Evolutionary conservation across 768 basidiomycete genomes (phyloP), one percentile per base, ranked within the genome.

Genomic region (Russula emetica): DNA sequence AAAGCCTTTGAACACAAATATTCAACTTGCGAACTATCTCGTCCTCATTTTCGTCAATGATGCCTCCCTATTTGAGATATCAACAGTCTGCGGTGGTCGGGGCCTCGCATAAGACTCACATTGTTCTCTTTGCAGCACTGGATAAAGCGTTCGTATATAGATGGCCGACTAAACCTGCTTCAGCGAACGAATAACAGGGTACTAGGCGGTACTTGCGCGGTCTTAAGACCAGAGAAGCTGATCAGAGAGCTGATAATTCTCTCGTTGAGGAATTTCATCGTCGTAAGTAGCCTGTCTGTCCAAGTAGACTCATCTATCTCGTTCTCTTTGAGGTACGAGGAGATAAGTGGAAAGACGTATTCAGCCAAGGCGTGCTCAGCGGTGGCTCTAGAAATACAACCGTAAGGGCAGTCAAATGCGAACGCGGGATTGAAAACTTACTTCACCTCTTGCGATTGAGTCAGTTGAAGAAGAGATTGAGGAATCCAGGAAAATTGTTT

Each of bases 401-500:
- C 11, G 22, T 67, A 55, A 36, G 45, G 36, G 30, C 26, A 36
- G 8, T 22, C 2, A 51, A 13, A 32, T 20, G 28, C 22, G 9
- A 8, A 47, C 38, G 60, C 22, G 24, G 24, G 2, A 32, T 55
- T 10, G 11, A 14, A 38, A 42, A 64, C 80, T 58, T 66, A 88
- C 86, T 84, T 83, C 49, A 85, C 79, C 69, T 92, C 89, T 0
- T 73, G 42, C 16, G 80, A 72, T n/a, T 77, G 74, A 10, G 80
- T 77, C 64, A 82, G 80, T 47, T 80, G 79, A 10, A 95, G 76
- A 34, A 98, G 77, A 45, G 80, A 77, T 30, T 87, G 80, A 0
- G 97, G 94, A 65, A 99, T 98, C 97, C 97, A 99, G 0, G 84
- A 85, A 70, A 98, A 98, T 52, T 95, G 90, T 18, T 77, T 70